Evolutionary conservation across 2,329 filamentous ascomycete genomes (phyloP).

Genomic region (Fusarium pseudonygamai): DNA sequence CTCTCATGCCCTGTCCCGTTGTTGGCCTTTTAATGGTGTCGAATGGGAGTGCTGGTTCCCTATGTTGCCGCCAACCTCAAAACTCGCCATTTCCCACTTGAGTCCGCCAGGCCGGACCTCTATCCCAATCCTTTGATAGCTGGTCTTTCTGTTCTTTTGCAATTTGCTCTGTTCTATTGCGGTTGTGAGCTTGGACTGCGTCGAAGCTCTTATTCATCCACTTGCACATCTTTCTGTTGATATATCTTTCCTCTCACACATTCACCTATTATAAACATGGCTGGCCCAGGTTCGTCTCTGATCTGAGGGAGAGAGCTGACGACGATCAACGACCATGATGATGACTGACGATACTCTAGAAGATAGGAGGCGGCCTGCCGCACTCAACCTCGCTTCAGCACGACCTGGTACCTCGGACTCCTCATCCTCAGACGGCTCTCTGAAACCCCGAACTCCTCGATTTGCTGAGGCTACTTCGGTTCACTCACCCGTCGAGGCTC

Average conservation of each 20-base stretch:
- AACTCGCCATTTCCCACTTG: conserved; percentile 59
- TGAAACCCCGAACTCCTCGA: conserved; percentile 79
- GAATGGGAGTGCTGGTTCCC: conserved; percentile 46
- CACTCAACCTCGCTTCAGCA: conserved; percentile 62
- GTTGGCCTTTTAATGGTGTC: conserved; percentile 49
- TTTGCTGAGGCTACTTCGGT: conserved; percentile 85
- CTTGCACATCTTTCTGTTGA: conserved; percentile 22
- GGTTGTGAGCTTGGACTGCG: conserved; percentile 41
- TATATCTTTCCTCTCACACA: conserved; percentile 14
- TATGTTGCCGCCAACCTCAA: conserved; percentile 54
- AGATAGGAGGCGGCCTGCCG: conserved; percentile 66
- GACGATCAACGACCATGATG: not conserved
- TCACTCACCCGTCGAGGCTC: conserved; percentile 75
- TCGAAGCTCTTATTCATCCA: conserved; percentile 38
- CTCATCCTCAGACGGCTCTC: conserved; percentile 62
- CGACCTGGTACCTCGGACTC: conserved; percentile 61
- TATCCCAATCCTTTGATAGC: conserved; percentile 60
- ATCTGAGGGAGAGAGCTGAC: not conserved
- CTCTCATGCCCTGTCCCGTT: conserved; percentile 43
- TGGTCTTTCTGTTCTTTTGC: conserved; percentile 60
- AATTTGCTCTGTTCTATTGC: conserved; percentile 47
- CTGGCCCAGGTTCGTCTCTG: conserved; percentile 52
- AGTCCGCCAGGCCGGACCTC: conserved; percentile 46
- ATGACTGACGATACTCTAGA: conserved; percentile 49
- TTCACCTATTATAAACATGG: conserved; percentile 46